These are phyloP conservation scores for Zoysia matrella DNA, from an alignment of 202 grass and related monocot species.

Conservation along the genomic window DNA sequence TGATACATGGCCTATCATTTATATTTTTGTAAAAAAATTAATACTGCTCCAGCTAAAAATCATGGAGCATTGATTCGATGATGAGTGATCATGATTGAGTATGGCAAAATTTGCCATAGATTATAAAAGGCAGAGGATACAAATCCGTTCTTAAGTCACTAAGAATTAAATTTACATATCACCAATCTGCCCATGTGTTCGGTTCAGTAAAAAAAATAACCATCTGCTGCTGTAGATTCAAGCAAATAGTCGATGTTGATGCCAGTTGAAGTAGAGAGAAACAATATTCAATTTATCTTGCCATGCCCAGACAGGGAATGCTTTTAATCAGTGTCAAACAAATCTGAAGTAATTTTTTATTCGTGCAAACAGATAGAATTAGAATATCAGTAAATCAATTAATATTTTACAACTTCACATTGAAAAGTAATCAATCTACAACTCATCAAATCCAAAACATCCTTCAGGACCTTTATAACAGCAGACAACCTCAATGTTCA, in stretches of 20 bases:
- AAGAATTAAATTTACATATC: not conserved
- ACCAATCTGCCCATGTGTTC: not conserved
- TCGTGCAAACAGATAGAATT: not conserved
- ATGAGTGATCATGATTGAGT: no score
- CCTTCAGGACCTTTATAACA: not conserved
- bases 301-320: not conserved
- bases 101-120: no score
- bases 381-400: not conserved
- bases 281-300: not conserved
- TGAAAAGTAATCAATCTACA: not conserved
- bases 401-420: not conserved
- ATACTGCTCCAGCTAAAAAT: no score
- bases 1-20: no score
- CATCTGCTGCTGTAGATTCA: not conserved
- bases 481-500: not conserved
- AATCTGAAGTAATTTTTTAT: not conserved
- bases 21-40: no score
- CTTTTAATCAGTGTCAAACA: not conserved
- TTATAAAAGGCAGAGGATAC: no score
- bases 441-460: constrained; percentile 5
- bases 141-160: not conserved
- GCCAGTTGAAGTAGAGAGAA: not conserved
- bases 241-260: constrained; percentile 19
- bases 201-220: constrained; percentile 9
- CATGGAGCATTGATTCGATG: no score